Evolutionary conservation across 2,329 filamentous ascomycete species (phyloP), one percentile per base, ranked within the genome.

Genomic region (Alternaria angustiovoidea): DNA sequence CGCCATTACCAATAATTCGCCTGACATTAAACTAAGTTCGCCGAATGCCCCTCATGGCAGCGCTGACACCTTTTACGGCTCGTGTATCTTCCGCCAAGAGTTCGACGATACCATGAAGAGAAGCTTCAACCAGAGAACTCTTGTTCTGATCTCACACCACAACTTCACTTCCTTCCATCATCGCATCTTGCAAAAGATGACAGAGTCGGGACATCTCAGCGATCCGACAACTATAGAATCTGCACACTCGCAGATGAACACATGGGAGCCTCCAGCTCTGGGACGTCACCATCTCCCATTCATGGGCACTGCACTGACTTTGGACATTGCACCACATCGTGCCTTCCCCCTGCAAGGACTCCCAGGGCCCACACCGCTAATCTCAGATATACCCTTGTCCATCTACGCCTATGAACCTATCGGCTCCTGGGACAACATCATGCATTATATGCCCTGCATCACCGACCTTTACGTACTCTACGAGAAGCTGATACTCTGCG

Each of bases 11-110:
- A 81, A 81, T 63, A 77, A 78, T 63, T 81, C 79, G 8, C 88
- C 89, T 4, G 88, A 90, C 61, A 86, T 91, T 44, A 86, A 63
- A 28, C 66, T 81, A 9, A 72, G 58, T 49, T 80, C 78, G 14
- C 78, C 79, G 16, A 73, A 74, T 46, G 62, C 75, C 16, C 78
- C 78, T n/a, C 67, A 80, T 66, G 79, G 78, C 30, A 81, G 76
- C 57, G 60, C 75, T 11, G 72, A 66, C 44, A 69, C 69, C 16
- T 72, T 81, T 56, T 76, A 78, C 54, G 78, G 69, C 28, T 73
- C 68, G 34, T 79, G 76, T 44, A 67, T 81, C 51, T 81, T 81
- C 51, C 78, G 79, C 44, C 79, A 80, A 59, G 78, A 80, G 57
- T 78, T 74, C 28, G 79, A 81, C 54, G 59, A 74, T 24, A 75